A percentile compares a stretch with the other conserved stretches of the same genome.
These are phyloP conservation scores for Daldinia decipiens DNA, from an alignment of 495 filamentous ascomycete genomes.

Conservation along the genomic window DNA sequence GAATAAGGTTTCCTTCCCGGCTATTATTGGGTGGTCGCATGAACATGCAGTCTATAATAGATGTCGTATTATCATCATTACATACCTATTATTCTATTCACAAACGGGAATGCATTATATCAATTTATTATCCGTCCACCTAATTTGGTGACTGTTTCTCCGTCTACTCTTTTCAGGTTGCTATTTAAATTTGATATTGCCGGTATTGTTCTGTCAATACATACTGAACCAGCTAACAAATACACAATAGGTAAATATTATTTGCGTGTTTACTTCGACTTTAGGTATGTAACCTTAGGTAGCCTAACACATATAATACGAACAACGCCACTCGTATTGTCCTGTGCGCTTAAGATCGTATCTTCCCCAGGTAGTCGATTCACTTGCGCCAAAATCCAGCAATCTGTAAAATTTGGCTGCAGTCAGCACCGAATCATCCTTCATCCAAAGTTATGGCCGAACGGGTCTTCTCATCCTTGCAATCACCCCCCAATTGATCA, in stretches of 20 bases:
- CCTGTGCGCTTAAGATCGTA: background rate
- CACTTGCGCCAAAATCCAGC: slow-evolving; percentile 2
- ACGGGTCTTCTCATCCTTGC: slow-evolving; percentile 24
- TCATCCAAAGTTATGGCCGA: slow-evolving; percentile 12
- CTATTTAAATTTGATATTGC: background rate
- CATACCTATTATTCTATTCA: slow-evolving; percentile 23
- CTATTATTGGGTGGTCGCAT: slow-evolving; percentile 34
- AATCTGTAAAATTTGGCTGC: slow-evolving; percentile 10
- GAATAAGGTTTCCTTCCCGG: slow-evolving; percentile 15
- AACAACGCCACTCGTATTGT: slow-evolving; percentile 3
- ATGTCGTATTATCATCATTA: too few relatives aligned
- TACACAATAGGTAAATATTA: background rate
- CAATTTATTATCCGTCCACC: slow-evolving; percentile 16
- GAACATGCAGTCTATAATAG: slow-evolving; percentile 13
- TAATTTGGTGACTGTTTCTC: background rate
- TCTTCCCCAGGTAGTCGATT: slow-evolving; percentile 1
- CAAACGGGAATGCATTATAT: slow-evolving; percentile 27
- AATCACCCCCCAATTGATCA: slow-evolving; percentile 30
- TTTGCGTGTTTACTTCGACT: background rate
- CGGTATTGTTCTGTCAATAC: too few relatives aligned
- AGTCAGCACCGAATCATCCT: slow-evolving; percentile 29
- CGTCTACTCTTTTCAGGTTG: background rate
- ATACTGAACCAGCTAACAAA: background rate
- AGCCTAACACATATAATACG: background rate
- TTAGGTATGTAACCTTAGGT: background rate